A percentile compares a stretch with the other conserved stretches of the same genome.
phyloP scores from a whole-genome alignment of 148 eudicot species.

The Euryodendron excelsum region DNA sequence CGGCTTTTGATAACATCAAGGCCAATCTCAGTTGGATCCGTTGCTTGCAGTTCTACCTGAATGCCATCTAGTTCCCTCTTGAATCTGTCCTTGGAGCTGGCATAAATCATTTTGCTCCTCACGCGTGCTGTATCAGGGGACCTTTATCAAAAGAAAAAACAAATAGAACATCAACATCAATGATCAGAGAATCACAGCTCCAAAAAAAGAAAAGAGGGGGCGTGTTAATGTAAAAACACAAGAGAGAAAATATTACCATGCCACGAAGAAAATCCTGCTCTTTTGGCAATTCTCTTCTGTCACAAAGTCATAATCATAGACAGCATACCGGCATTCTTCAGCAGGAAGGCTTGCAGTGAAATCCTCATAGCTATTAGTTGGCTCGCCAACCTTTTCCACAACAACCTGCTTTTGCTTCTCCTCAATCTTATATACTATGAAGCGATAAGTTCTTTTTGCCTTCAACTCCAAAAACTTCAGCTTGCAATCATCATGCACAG shows the following conservation, averaged over 20 bases:
- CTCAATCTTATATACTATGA: conserved; percentile 79
- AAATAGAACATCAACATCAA: neutral
- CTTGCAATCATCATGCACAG: conserved; percentile 94
- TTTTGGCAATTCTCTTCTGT: conserved; percentile 80
- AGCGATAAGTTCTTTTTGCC: conserved; percentile 77
- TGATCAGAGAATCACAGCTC: neutral
- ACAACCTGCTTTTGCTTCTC: conserved; percentile 75
- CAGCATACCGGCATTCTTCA: conserved; percentile 80
- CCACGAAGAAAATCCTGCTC: conserved; percentile 91
- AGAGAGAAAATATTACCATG: conserved; percentile 51
- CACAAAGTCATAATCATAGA: conserved; percentile 75
- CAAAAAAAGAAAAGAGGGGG: neutral
- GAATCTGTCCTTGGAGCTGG: conserved; percentile 87
- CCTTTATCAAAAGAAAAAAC: conserved; percentile 34
- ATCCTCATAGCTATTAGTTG: conserved; percentile 62
- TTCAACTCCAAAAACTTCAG: conserved; percentile 84
- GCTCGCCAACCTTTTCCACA: conserved; percentile 86
- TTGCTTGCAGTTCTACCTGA: conserved; percentile 94
- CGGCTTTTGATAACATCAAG: conserved; percentile 85
- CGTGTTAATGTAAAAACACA: neutral
- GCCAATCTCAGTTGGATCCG: conserved; percentile 84
- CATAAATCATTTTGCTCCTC: conserved; percentile 90
- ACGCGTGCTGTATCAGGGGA: conserved; percentile 76
- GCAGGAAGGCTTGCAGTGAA: conserved; percentile 73
- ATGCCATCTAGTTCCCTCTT: conserved; percentile 87